Base-by-base conservation (phyloP, 2,329 filamentous ascomycete species). In the Neoscytalidium dimidiatum region DNA sequence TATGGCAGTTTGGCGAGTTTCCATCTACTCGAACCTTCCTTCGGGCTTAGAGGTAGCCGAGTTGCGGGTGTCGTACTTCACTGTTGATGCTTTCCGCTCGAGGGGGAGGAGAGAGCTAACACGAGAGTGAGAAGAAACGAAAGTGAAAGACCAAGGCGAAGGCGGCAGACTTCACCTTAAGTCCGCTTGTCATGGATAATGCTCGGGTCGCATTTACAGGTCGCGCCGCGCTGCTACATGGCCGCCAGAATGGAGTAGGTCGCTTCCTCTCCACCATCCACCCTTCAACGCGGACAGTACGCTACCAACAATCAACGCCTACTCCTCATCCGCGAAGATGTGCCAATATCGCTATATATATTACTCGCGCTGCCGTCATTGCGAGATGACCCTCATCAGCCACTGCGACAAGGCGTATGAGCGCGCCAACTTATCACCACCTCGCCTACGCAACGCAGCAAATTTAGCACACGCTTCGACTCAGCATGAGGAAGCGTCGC, bases 281-380 rank as follows among this genome's bases (percentile, higher is more conserved):
- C 35, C 41, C n/a, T 14, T 6, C 53, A 23, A 11, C 35, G 5
- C 13, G 14, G 4, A 26, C 14, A 23, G 6, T 23, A 11, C 43
- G 43, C 41, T 19, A 19, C n/a, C 56, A 14, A 44, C 7, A 9
- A 8, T n/a, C 41, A 3, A 44, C 33, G 17, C 19, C 33, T n/a
- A 29, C 23, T 8, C n/a, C n/a, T 26, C 23, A 26, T 13, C 7
- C 38, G 23, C 29, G n/a, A 68, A 56, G 57, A 78, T 78, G 76
- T 78, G 76, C 67, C 56, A 69, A 6, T 78, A 76, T 70, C 67
- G 68, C 19, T 77, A 77, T 69, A 65, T 73, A 58, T 76, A 74
- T 68, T 74, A 71, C 63, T 71, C 71, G 5, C 29, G 52, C 26
- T 78, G 76, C 68, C 67, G 66, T 65, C 76, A 78, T 69, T 68